Base-by-base conservation (phyloP, 331 rosid species). In the Erythrophleum ivorense region DNA sequence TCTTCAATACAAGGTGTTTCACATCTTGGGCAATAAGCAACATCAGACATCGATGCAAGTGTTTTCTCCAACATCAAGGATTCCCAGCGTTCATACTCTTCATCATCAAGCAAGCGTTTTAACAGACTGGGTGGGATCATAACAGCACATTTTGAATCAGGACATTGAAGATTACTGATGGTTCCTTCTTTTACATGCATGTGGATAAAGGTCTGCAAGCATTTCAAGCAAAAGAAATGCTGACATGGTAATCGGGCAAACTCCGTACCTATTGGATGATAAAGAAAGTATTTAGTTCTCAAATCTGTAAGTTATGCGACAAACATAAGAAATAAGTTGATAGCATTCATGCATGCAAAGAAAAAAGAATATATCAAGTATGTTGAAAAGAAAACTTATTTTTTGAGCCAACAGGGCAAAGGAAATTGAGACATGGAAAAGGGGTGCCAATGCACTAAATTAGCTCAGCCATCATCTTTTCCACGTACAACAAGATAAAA, bases 1-100 rank as follows among this genome's bases (percentile, higher is more conserved):
- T 95, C 97, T 89, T 87, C 94, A 81, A 95, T 85, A 86, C 97
- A 88, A 62, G 97, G 97, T 67, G 92, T 91, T 88, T 92, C 92
- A 83, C 97, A 95, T 80, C 97, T 89, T 40, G 98, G 93, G 88
- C 98, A 95, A 85, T 88, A 82, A 65, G 77, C 88, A 78, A 95
- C 73, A 86, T 95, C 98, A 55, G 94, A 60, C 98, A 95, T 95
- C 46, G 93, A 84, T 48, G 91, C 97, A 12, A 95, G 93, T 49
- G 97, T 84, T 84, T 86, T 95, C 83, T 78, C 90, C 83, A 95
- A 85, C 86, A 79, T 77, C 80, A 91, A 78, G 69, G 97, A 87
- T 77, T 95, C 98, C 98, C 98, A 93, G 49, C 89, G 95, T 75
- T 95, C 90, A 59, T 83, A 91, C 84, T 91, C 98, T 78, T 83